Conservation (phyloP, 2,329 filamentous ascomycete species). For the Ascochyta rabiei region DNA sequence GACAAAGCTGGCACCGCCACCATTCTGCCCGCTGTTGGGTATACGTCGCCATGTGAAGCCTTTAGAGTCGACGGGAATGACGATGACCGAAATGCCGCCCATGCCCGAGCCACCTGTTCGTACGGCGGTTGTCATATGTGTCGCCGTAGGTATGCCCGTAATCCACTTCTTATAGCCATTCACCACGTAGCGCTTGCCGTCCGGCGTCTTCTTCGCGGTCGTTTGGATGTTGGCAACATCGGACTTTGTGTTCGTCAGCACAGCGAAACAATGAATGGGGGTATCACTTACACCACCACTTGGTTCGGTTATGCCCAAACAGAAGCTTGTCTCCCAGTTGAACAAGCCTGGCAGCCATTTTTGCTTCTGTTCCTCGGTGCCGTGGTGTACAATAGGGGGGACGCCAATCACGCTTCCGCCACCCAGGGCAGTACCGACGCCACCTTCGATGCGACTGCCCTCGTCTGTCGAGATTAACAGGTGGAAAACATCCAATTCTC, state of each 20-base stretch:
- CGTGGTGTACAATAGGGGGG: conserved; percentile 68
- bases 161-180: conserved; percentile 74
- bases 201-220: conserved; percentile 71
- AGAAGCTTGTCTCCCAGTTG: conserved; percentile 65
- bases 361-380: conserved; percentile 63
- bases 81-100: conserved; percentile 62
- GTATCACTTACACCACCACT: conserved; percentile 50
- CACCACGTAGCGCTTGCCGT: conserved; percentile 74
- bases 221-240: conserved; percentile 70
- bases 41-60: conserved; percentile 63
- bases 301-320: conserved; percentile 70
- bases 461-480: conserved; percentile 63
- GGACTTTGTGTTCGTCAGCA: conserved; percentile 46
- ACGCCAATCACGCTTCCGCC: conserved; percentile 68
- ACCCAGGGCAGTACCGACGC: conserved; percentile 63
- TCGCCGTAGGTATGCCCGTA: conserved; percentile 65
- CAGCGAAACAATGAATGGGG: background rate
- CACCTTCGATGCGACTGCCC: conserved; percentile 60
- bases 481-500: conserved; percentile 48
- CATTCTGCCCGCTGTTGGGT: conserved; percentile 70
- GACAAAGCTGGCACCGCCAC: conserved; percentile 65
- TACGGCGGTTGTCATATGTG: conserved; percentile 67
- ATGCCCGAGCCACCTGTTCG: conserved; percentile 63
- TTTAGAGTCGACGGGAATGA: conserved; percentile 58
- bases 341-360: conserved; percentile 66